Evolutionary conservation across 2,329 filamentous ascomycete genomes (phyloP).

Genomic region (Botrytis hyacinthi): DNA sequence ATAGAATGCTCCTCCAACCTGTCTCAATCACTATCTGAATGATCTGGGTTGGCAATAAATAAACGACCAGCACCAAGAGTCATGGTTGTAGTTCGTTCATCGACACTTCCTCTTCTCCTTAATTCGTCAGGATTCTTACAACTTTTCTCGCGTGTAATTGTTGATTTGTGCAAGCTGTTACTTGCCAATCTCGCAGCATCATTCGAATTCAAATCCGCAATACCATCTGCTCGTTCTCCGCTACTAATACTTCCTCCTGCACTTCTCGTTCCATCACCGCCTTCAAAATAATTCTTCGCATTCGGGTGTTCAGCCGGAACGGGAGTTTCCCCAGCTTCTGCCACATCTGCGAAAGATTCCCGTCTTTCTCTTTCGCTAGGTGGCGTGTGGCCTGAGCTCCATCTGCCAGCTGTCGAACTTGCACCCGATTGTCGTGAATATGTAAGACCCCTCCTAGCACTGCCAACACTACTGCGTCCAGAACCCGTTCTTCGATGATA

Average conservation of each 20-base stretch:
- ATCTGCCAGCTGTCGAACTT: constrained; percentile 40
- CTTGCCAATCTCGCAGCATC: constrained; percentile 51
- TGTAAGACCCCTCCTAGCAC: constrained; percentile 41
- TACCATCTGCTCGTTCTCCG: constrained; percentile 56
- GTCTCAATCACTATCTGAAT: constrained; percentile 35
- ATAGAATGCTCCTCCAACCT: too few species aligned
- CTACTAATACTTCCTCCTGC: constrained; percentile 36
- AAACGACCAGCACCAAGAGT: constrained; percentile 61
- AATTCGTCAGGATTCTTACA: constrained; percentile 69
- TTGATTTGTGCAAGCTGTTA: constrained; percentile 58
- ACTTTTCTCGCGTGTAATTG: constrained; percentile 62
- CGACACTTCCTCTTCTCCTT: constrained; percentile 74
- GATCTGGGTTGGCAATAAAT: constrained; percentile 82
- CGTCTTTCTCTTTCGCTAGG: constrained; percentile 39
- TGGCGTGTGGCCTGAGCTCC: constrained; percentile 46
- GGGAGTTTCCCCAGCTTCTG: constrained; percentile 34
- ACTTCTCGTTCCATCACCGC: constrained; percentile 34
- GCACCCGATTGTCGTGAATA: constrained; percentile 42
- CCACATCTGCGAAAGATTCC: constrained; percentile 32
- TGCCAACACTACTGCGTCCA: constrained; percentile 61
- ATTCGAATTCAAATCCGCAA: constrained; percentile 51
- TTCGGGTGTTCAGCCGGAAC: constrained; percentile 25
- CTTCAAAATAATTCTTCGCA: constrained; percentile 33
- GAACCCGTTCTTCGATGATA: constrained; percentile 71
- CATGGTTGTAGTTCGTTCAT: constrained; percentile 75